Percentiles rank a stretch among this genome's conserved stretches.
Evolutionary conservation across 768 basidiomycete species (phyloP).

Genomic region (Punctularia strigosozonata): DNA sequence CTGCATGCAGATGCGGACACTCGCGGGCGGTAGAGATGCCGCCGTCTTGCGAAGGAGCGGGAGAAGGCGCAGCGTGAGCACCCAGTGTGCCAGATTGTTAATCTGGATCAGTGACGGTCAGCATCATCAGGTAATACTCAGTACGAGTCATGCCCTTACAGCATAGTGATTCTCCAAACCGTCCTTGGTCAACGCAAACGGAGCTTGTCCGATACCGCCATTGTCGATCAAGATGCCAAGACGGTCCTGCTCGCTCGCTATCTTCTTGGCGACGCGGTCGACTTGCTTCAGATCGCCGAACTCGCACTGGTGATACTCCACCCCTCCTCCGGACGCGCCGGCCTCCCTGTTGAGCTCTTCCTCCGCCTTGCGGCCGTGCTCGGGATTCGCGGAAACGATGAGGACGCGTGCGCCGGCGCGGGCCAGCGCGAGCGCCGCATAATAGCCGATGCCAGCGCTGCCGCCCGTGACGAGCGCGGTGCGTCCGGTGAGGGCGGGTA

Average conservation of each 20-base stretch:
- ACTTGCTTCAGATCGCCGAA: slow-evolving; percentile 13
- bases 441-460: slow-evolving; percentile 16
- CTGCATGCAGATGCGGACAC: slow-evolving; percentile 18
- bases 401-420: slow-evolving; percentile 15
- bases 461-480: slow-evolving; percentile 18
- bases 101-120: slow-evolving; percentile 13
- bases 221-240: slow-evolving; percentile 18
- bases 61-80: slow-evolving; percentile 15
- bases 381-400: slow-evolving; percentile 17
- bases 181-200: slow-evolving; percentile 14
- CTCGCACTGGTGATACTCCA: slow-evolving; percentile 14
- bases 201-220: slow-evolving; percentile 17
- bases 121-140: no score
- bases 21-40: slow-evolving; percentile 10
- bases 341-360: slow-evolving; percentile 13
- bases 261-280: slow-evolving; percentile 12
- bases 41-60: slow-evolving; percentile 17
- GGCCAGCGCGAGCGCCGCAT: slow-evolving; percentile 18
- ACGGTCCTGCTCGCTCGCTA: slow-evolving; percentile 11
- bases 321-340: slow-evolving; percentile 10
- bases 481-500: slow-evolving; percentile 16
- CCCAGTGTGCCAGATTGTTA: slow-evolving; percentile 16
- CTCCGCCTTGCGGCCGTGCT: slow-evolving; percentile 16
- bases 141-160: no score
- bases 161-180: slow-evolving; percentile 17